Base-by-base conservation (phyloP, 2,329 filamentous ascomycete species). In the Pyrenochaeta sp. region DNA sequence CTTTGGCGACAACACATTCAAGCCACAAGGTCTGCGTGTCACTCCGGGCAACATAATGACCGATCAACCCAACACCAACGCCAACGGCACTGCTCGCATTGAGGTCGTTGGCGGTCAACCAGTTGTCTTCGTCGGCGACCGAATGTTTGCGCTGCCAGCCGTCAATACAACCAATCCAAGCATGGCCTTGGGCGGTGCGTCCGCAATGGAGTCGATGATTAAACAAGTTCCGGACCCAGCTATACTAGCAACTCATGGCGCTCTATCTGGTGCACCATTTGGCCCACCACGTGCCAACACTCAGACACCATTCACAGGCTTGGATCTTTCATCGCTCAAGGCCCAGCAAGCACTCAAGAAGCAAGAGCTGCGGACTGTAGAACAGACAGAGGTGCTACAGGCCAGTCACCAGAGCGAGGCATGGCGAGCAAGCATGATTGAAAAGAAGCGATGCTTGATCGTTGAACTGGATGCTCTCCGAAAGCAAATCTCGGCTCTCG, bases 321-420 rank as follows among this genome's bases (percentile, higher is more conserved):
- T 72, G 25, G 69, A 74, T 42, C 55, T 77, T 22, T 27, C 59
- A 10, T 61, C 65, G 3, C 66, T 77, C 28, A 73, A 65, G 52
- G 43, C 67, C 22, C 69, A 73, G 49, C 72, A 76, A 32, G 57
- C 62, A 1, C 39, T 68, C 44, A 76, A 72, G 64, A 75, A 71
- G 53, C 68, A 73, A 42, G 73, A 76, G 59, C 74, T 76, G 43
- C 70, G 72, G 6, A 66, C 60, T 7, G 68, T 78, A 3, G 75
- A 78, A 54, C 75, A 77, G 56, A 72, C 72, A 13, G 75, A 78
- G 46, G 72, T 77, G 0, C 54, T 77, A 10, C 72, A 77, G 58
- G 65, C 72, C 8, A 62, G 66, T 32, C 67, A 72, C 13, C 71
- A 77, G 45, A 69, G 58, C n/a, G 68, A 74, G 9, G 59, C 62